A percentile compares a stretch with the other conserved stretches of the same genome.
Evolutionary conservation across 768 basidiomycete genomes (phyloP).

Genomic region (Tephrocybe sp.): DNA sequence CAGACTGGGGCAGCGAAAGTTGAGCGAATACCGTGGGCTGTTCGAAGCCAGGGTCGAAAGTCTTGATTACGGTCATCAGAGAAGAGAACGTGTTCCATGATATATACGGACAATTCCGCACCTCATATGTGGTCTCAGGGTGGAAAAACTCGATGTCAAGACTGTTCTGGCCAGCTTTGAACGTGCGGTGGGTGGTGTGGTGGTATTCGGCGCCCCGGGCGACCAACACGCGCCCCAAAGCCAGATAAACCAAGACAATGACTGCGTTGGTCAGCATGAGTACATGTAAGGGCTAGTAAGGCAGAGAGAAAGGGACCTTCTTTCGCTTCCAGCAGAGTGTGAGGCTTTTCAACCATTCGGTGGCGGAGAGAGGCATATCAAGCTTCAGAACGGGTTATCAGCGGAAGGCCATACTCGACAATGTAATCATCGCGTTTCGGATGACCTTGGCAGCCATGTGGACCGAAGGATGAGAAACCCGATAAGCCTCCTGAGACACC

Average conservation of each 20-base stretch:
- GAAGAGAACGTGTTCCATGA: background rate
- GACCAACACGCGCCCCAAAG: background rate
- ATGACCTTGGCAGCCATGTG: background rate
- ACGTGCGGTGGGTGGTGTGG: background rate
- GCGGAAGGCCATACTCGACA: background rate
- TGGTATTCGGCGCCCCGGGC: too few species aligned
- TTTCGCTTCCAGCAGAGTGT: background rate
- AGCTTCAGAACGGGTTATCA: background rate
- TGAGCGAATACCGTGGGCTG: background rate
- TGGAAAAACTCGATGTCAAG: background rate
- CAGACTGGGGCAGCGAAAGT: background rate
- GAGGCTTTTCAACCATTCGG: background rate
- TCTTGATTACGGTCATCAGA: background rate
- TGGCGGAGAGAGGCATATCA: background rate
- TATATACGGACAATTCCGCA: too few species aligned
- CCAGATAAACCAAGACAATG: too few species aligned
- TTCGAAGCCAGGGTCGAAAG: background rate
- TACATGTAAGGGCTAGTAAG: background rate
- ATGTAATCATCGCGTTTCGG: background rate
- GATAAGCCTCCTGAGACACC: background rate
- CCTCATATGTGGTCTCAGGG: background rate
- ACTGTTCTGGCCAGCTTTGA: background rate
- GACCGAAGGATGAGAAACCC: background rate
- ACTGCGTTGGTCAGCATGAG: too few species aligned
- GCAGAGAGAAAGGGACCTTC: background rate